Evolutionary conservation across 83 land plant genomes (phyloP).

Genomic region (Diphasiastrum complanatum): DNA sequence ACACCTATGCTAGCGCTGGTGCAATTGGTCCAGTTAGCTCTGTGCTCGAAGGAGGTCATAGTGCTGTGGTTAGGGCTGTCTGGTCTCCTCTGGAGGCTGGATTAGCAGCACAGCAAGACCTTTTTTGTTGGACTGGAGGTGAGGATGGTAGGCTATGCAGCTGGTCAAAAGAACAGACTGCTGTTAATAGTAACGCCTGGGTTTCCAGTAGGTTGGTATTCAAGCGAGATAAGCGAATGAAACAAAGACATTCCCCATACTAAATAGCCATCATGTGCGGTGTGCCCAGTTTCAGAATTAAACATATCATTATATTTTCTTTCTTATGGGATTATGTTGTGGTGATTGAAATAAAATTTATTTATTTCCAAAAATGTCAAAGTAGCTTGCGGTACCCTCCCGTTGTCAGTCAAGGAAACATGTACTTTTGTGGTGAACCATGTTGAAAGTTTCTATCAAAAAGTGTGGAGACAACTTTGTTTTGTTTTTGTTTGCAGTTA

Average conservation of each 20-base stretch:
- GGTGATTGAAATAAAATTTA: too few species aligned
- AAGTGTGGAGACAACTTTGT: too few species aligned
- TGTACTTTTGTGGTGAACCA: too few species aligned
- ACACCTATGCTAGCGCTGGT: conserved; percentile 21
- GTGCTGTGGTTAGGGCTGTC: conserved; percentile 62
- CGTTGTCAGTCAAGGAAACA: too few species aligned
- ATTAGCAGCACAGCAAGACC: conserved; percentile 21
- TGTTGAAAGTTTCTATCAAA: too few species aligned
- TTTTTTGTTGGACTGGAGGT: conserved; percentile 95
- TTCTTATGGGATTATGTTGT: too few species aligned
- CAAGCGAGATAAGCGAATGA: conserved; percentile 27
- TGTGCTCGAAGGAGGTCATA: conserved; percentile 77
- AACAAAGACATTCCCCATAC: conserved; percentile 58
- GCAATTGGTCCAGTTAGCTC: conserved; percentile 64
- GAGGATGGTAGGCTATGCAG: conserved; percentile 95
- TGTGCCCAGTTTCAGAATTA: too few species aligned
- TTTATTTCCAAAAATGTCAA: too few species aligned
- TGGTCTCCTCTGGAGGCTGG: conserved; percentile 32
- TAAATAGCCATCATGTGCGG: too few species aligned
- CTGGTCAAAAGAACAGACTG: conserved; percentile 54
- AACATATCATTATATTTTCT: too few species aligned
- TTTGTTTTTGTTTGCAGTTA: too few species aligned
- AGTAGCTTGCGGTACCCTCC: too few species aligned
- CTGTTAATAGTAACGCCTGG: conserved; percentile 50
- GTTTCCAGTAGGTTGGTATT: conserved; percentile 54